phyloP scores from a whole-genome alignment of 805 yeast genomes.

The Kuraishia hungarica region DNA sequence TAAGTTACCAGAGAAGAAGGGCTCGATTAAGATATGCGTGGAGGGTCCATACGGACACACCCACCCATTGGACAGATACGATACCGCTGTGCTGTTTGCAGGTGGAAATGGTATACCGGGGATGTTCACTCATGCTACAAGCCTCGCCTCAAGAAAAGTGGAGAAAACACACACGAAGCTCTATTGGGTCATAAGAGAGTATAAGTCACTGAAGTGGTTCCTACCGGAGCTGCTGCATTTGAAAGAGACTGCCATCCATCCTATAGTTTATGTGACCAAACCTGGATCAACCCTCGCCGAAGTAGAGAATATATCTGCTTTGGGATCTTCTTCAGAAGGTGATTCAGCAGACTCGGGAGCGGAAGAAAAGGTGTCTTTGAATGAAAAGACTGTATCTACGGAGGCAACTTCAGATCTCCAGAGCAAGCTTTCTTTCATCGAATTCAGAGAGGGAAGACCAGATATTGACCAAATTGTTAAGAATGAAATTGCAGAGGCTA shows the following conservation, averaged over 20 bases:
- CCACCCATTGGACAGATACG: constrained; percentile 38
- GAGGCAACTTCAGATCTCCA: constrained; percentile 13
- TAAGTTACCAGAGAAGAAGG: constrained; percentile 16
- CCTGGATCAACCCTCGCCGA: constrained; percentile 5
- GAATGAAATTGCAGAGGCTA: constrained; percentile 25
- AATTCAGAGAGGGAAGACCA: constrained; percentile 38
- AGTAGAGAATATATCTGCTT: background rate
- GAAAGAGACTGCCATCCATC: constrained; percentile 20
- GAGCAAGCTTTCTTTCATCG: constrained; percentile 25
- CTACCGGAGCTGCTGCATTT: constrained; percentile 30
- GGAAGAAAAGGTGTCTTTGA: constrained; percentile 7
- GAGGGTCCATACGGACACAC: constrained; percentile 71
- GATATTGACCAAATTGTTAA: constrained; percentile 24
- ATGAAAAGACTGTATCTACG: constrained; percentile 22
- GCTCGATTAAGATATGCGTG: constrained; percentile 26
- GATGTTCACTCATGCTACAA: constrained; percentile 27
- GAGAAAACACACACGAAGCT: constrained; percentile 31
- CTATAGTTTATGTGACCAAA: constrained; percentile 21
- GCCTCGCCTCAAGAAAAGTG: constrained; percentile 17
- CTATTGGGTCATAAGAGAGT: constrained; percentile 56
- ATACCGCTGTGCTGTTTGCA: constrained; percentile 50
- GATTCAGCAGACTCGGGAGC: background rate
- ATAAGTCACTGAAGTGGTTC: constrained; percentile 42
- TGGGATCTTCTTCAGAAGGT: background rate
- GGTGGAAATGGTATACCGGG: constrained; percentile 77